phyloP scores from a whole-genome alignment of 1,284 basidiomycete genomes.

The Austropuccinia psidii region DNA sequence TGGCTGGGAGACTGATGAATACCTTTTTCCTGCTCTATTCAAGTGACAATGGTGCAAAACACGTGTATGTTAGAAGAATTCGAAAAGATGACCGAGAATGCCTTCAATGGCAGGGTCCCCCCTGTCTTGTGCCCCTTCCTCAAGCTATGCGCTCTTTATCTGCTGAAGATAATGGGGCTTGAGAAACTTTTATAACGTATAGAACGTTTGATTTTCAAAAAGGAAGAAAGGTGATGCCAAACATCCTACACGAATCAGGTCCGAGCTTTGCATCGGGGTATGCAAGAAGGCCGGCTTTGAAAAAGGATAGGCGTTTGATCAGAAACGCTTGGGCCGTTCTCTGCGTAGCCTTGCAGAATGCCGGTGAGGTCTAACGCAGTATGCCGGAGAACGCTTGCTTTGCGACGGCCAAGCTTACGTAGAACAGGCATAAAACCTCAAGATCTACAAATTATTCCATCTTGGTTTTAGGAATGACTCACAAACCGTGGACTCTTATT shows the following conservation, averaged over 20 bases:
- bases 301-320: constrained; percentile 21
- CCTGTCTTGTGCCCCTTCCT: too few species aligned
- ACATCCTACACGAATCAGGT: background rate
- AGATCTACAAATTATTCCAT: background rate
- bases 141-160: too few species aligned
- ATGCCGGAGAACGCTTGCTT: background rate
- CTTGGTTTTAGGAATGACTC: background rate
- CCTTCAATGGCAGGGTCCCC: too few species aligned
- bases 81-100: too few species aligned
- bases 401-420: background rate
- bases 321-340: constrained; percentile 6
- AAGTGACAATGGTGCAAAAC: too few species aligned
- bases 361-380: constrained; percentile 2
- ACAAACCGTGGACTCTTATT: background rate
- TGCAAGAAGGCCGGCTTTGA: background rate
- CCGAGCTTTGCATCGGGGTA: constrained; percentile 6
- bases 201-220: too few species aligned
- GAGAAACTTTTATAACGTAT: too few species aligned
- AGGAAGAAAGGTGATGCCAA: background rate
- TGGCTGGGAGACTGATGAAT: too few species aligned
- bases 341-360: background rate
- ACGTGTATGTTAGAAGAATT: too few species aligned
- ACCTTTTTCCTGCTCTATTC: too few species aligned
- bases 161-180: too few species aligned
- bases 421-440: background rate